These are phyloP conservation scores for Oryza meyeriana DNA, from an alignment of 176 grass and related monocot species.

Conservation along the genomic window DNA sequence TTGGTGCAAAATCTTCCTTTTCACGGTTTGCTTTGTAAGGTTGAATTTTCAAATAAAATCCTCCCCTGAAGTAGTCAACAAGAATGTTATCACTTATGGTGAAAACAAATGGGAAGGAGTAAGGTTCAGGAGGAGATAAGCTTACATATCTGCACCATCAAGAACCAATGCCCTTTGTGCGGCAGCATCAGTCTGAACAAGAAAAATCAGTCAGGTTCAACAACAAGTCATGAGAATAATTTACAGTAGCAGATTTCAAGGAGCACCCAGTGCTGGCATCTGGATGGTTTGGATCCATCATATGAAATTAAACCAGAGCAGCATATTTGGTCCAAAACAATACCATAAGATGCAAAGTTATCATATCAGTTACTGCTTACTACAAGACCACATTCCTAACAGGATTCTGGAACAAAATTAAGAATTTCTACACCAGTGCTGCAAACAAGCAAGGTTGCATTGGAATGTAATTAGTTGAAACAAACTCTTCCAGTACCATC, in stretches of 20 bases:
- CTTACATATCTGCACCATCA: conserved; percentile 96
- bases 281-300: background rate
- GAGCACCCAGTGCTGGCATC: background rate
- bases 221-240: background rate
- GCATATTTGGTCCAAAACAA: background rate
- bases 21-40: conserved; percentile 58
- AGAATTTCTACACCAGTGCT: background rate
- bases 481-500: background rate
- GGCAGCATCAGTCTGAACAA: conserved; percentile 72
- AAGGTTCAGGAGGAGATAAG: background rate
- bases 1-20: conserved; percentile 73
- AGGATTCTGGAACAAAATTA: background rate
- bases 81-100: conserved; percentile 17
- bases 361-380: background rate
- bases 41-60: conserved; percentile 91
- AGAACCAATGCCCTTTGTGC: conserved; percentile 74
- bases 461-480: background rate
- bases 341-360: background rate
- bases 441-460: background rate
- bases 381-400: background rate
- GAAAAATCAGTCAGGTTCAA: conserved; percentile 14
- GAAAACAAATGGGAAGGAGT: conserved; percentile 5
- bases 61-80: conserved; percentile 58
- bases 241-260: conserved; percentile 4
- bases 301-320: background rate